Conservation (phyloP, 306 rosid species). For the Hippophae gyantsensis region DNA sequence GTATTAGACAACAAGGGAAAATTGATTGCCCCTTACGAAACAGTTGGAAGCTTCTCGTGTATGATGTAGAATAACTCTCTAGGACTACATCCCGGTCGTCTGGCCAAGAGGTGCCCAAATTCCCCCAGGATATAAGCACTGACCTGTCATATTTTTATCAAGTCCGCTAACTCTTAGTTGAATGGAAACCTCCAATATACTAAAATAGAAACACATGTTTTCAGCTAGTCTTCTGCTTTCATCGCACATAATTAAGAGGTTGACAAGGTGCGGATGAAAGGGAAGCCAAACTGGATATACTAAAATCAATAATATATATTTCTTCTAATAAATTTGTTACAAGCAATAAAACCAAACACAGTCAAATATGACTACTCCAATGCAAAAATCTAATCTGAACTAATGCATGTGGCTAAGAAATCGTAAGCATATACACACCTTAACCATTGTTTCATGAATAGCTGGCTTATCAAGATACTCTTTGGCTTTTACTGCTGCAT, state of each 20-base stretch:
- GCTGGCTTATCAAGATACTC: slow-evolving; percentile 99
- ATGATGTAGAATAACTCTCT: slow-evolving; percentile 74
- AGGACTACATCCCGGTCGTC: slow-evolving; percentile 87
- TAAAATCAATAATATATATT: not conserved
- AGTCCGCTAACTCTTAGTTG: not conserved
- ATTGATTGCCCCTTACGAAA: slow-evolving; percentile 55
- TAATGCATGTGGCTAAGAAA: slow-evolving; percentile 3
- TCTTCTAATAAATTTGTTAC: not conserved
- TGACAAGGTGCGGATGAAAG: not conserved
- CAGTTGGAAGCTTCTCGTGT: slow-evolving; percentile 97
- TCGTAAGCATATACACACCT: slow-evolving; percentile 47
- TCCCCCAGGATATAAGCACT: slow-evolving; percentile 96
- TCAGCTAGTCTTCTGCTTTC: not conserved
- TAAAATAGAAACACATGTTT: too few relatives aligned
- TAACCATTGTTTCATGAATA: slow-evolving; percentile 98
- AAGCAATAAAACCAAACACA: not conserved
- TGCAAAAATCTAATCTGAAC: not conserved
- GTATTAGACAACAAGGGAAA: slow-evolving; percentile 7
- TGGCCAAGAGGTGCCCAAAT: slow-evolving; percentile 91
- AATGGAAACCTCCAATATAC: not conserved
- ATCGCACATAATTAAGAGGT: not conserved
- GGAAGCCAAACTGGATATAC: not conserved
- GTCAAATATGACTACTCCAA: not conserved
- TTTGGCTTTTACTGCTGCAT: slow-evolving; percentile 93
- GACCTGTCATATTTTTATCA: slow-evolving; percentile 55